Evolutionary conservation across 2,329 filamentous ascomycete species (phyloP).

Genomic region (Talaromyces verruculosus): DNA sequence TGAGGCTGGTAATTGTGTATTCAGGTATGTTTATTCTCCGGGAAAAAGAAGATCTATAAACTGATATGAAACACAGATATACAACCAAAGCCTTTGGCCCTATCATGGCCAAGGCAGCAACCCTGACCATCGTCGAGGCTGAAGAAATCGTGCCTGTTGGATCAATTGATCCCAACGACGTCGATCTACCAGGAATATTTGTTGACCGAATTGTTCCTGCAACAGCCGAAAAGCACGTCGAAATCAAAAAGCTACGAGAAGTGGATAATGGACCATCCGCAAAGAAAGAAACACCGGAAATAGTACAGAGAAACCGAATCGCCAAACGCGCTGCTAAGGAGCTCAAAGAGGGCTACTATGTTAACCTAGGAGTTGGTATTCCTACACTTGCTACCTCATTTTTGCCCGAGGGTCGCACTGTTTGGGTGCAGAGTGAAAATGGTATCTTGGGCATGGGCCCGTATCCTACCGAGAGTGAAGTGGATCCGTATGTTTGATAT

Average conservation of each 20-base stretch:
- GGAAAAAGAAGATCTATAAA: background rate
- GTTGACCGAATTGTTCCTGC: slow-evolving; percentile 85
- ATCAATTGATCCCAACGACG: slow-evolving; percentile 77
- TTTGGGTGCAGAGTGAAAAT: slow-evolving; percentile 78
- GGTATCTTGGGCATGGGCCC: slow-evolving; percentile 73
- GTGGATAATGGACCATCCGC: slow-evolving; percentile 74
- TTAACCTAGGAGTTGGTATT: slow-evolving; percentile 89
- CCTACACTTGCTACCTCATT: slow-evolving; percentile 86
- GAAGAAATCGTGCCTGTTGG: slow-evolving; percentile 89
- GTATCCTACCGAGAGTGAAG: slow-evolving; percentile 69
- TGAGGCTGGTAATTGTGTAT: slow-evolving; percentile 85
- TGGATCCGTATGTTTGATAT: slow-evolving; percentile 58
- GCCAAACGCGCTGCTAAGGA: slow-evolving; percentile 76
- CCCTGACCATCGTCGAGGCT: slow-evolving; percentile 86
- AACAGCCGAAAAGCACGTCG: slow-evolving; percentile 75
- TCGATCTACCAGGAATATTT: slow-evolving; percentile 88
- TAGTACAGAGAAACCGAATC: slow-evolving; percentile 79
- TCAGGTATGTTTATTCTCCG: slow-evolving; percentile 58
- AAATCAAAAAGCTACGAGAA: slow-evolving; percentile 74
- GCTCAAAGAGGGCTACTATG: slow-evolving; percentile 85
- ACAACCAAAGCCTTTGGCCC: slow-evolving; percentile 73
- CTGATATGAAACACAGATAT: slow-evolving; percentile 46
- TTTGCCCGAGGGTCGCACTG: slow-evolving; percentile 74
- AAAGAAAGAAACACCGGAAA: slow-evolving; percentile 59
- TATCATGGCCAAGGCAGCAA: slow-evolving; percentile 81